phyloP scores from a whole-genome alignment of 1,284 basidiomycete species.

The Kalmanozyma brasiliensis region DNA sequence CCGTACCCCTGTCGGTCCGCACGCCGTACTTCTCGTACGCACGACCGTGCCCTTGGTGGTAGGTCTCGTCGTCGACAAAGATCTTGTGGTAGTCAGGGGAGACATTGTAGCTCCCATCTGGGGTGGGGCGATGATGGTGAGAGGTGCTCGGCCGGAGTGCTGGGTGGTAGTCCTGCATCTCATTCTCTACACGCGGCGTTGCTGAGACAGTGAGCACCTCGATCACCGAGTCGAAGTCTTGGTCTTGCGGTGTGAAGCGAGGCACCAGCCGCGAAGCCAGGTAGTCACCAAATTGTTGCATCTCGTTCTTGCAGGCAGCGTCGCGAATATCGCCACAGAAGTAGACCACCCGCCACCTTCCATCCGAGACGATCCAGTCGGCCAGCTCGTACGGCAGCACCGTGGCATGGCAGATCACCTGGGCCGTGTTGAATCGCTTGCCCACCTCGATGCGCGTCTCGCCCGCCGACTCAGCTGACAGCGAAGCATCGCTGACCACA shows the following conservation, averaged over 20 bases:
- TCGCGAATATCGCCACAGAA: conserved; percentile 39
- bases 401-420: conserved; percentile 28
- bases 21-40: conserved; percentile 35
- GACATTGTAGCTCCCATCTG: conserved; percentile 25
- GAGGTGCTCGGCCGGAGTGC: conserved; percentile 18
- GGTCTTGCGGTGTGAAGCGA: conserved; percentile 18
- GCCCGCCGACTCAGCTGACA: conserved; percentile 18
- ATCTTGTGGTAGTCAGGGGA: conserved; percentile 41
- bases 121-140: conserved; percentile 19
- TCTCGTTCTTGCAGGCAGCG: conserved; percentile 9
- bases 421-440: conserved; percentile 33
- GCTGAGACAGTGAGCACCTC: conserved; percentile 37
- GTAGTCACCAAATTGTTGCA: conserved; percentile 21
- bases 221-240: conserved; percentile 38
- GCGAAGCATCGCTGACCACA: conserved; percentile 13
- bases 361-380: conserved; percentile 33
- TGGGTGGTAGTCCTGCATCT: conserved; percentile 21
- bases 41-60: conserved; percentile 32
- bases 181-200: conserved; percentile 13
- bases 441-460: conserved; percentile 35
- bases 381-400: conserved; percentile 36
- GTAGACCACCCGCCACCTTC: conserved; percentile 31
- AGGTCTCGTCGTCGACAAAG: conserved; percentile 34
- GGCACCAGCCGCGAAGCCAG: conserved; percentile 11
- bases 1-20: conserved; percentile 15